phyloP scores from a whole-genome alignment of 306 rosid genomes.

The Nissolia schottii region DNA sequence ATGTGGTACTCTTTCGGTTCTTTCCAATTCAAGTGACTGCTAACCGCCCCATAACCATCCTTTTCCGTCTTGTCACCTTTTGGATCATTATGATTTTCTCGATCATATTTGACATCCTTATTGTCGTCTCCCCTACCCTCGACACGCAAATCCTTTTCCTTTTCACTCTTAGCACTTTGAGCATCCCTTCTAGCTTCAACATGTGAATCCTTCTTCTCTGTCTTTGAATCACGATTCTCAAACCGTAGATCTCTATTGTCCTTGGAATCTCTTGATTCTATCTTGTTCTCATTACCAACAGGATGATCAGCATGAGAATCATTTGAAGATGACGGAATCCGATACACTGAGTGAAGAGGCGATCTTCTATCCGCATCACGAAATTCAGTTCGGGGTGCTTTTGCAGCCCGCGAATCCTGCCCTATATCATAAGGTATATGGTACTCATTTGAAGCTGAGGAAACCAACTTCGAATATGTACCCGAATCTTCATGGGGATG shows the following conservation, averaged over 20 bases:
- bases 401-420: constrained; percentile 51
- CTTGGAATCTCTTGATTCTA: constrained; percentile 69
- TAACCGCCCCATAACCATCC: constrained; percentile 44
- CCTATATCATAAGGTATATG: constrained; percentile 50
- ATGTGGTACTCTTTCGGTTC: constrained; percentile 74
- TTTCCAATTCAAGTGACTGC: constrained; percentile 60
- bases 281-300: constrained; percentile 46
- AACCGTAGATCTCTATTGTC: constrained; percentile 58
- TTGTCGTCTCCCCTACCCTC: constrained; percentile 66
- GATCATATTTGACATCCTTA: constrained; percentile 61
- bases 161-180: constrained; percentile 60
- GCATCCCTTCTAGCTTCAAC: constrained; percentile 61
- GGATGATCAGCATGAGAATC: constrained; percentile 54
- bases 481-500: constrained; percentile 63
- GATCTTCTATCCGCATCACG: constrained; percentile 69
- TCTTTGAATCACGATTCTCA: constrained; percentile 64
- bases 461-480: constrained; percentile 48
- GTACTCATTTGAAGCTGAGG: constrained; percentile 51
- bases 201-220: constrained; percentile 56
- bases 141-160: constrained; percentile 68
- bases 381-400: constrained; percentile 57
- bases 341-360: constrained; percentile 52
- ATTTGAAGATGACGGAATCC: constrained; percentile 44
- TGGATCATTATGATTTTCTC: constrained; percentile 53
- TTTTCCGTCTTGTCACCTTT: constrained; percentile 70